Base-by-base conservation (phyloP, 2,329 filamentous ascomycete species). In the Arthroderma sp. region DNA sequence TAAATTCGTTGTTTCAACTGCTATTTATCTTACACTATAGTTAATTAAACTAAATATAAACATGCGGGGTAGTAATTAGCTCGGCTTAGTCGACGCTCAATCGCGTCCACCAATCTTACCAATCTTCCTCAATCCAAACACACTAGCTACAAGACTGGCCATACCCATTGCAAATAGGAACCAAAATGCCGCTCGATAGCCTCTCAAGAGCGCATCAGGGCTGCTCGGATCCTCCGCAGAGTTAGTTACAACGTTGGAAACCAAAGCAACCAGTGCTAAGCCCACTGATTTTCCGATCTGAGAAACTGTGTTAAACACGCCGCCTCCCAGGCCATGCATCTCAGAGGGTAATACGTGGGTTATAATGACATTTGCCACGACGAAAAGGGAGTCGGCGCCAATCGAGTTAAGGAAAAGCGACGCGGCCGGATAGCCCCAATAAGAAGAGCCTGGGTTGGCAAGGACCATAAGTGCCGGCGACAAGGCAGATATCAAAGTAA, bases 261-360 rank as follows among this genome's bases (percentile, higher is more conserved):
- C 69, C 0, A 71, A 67, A 6, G 69, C 69, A 44, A 70, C 68
- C 2, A 73, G 56, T 5, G 72, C 72, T 3, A 77, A 53, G 0
- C 73, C 73, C 0, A 77, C 61, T 0, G 69, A 67, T 11, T 66
- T 69, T 0, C 76, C 76, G 44, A 80, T 71, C 49, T 80, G 74
- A 0, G 67, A 60, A 0, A 72, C 62, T 0, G 75, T 77, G 48
- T 76, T 78, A 56, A 80, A 80, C 0, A 81, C 75, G 0, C 73
- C 75, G 0, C 77, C 77, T 0, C 74, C 76, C 0, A 81, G 60
- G 0, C 72, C 73, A 47, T 80, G 76, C 1, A 67, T 77, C 6
- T 74, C 60, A 10, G 68, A 62, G 0, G 74, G 70, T 47, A 79
- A 80, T 2, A 64, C 67, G 10, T 74, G 69, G 0, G 69, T 67